A percentile compares a stretch with the other conserved stretches of the same genome.
Evolutionary conservation across 139 green algal genomes (phyloP).

Genomic region (Asterochloris erici): DNA sequence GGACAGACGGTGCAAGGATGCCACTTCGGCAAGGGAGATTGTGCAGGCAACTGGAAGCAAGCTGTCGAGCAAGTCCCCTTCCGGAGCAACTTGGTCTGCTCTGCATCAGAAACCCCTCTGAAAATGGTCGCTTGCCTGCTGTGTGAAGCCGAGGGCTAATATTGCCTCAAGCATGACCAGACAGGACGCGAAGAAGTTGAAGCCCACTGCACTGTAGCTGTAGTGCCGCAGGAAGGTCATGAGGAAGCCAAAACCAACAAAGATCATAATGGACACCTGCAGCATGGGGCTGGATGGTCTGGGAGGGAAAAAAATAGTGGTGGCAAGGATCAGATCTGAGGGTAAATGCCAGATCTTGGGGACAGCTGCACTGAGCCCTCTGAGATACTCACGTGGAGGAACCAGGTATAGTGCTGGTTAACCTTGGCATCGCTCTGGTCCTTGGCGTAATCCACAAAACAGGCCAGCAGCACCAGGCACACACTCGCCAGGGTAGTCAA

Average conservation of each 20-base stretch:
- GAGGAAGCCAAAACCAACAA: conserved; percentile 61
- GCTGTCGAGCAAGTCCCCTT: too few species aligned
- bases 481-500: neutral
- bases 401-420: conserved; percentile 35
- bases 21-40: too few species aligned
- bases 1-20: too few species aligned
- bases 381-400: conserved; percentile 3
- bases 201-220: conserved; percentile 39
- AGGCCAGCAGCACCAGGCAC: conserved; percentile 14
- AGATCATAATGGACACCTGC: conserved; percentile 49
- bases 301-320: neutral
- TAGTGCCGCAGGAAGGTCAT: conserved; percentile 65
- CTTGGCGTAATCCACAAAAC: conserved; percentile 15
- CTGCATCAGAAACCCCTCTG: too few species aligned
- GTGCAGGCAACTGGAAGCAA: too few species aligned
- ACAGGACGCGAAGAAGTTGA: conserved; percentile 55
- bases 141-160: conserved; percentile 15
- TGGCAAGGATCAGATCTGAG: neutral
- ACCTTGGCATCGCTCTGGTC: conserved; percentile 22
- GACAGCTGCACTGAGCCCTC: neutral
- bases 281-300: neutral
- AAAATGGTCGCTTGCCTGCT: conserved; percentile 19
- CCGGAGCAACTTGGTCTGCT: too few species aligned
- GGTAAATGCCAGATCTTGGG: neutral
- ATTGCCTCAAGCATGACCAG: conserved; percentile 50